Percentiles rank a stretch among this genome's conserved stretches.
phyloP scores from a whole-genome alignment of 2,329 filamentous ascomycete species.

The Cercospora janseana region DNA sequence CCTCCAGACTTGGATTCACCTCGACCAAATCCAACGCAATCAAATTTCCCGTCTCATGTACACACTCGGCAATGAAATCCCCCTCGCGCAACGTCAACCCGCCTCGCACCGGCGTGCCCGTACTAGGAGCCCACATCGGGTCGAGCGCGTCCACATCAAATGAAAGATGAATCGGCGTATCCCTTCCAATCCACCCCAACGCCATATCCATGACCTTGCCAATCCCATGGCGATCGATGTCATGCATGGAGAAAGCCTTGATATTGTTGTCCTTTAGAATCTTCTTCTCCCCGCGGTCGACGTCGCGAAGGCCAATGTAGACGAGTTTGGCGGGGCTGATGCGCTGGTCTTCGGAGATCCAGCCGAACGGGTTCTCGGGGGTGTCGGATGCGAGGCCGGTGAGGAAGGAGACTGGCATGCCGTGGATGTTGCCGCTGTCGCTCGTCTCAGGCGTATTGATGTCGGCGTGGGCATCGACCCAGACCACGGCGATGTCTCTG shows the following conservation, averaged over 20 bases:
- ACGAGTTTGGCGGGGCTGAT: constrained; percentile 81
- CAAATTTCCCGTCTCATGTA: constrained; percentile 56
- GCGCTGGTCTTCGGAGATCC: constrained; percentile 72
- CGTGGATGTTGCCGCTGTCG: constrained; percentile 90
- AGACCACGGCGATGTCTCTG: constrained; percentile 89
- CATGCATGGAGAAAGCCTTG: constrained; percentile 97
- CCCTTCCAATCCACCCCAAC: constrained; percentile 87
- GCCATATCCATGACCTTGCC: constrained; percentile 97
- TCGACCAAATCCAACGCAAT: constrained; percentile 59
- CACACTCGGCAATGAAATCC: constrained; percentile 84
- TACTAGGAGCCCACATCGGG: constrained; percentile 93
- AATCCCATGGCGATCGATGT: constrained; percentile 92
- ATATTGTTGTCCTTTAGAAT: constrained; percentile 85
- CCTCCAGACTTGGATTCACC: constrained; percentile 52
- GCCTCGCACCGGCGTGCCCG: constrained; percentile 89
- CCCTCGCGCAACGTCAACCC: constrained; percentile 92
- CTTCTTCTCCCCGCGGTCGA: constrained; percentile 90
- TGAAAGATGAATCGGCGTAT: constrained; percentile 94
- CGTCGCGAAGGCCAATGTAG: constrained; percentile 92
- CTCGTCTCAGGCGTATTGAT: constrained; percentile 95
- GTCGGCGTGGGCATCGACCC: constrained; percentile 97
- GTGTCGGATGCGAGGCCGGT: constrained; percentile 73
- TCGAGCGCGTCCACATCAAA: constrained; percentile 97
- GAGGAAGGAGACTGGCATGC: constrained; percentile 93
- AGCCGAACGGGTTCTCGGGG: constrained; percentile 79